A percentile compares a stretch with the other conserved stretches of the same genome.
Evolutionary conservation across 2,329 filamentous ascomycete species (phyloP).

Genomic region (Fusarium begoniae): DNA sequence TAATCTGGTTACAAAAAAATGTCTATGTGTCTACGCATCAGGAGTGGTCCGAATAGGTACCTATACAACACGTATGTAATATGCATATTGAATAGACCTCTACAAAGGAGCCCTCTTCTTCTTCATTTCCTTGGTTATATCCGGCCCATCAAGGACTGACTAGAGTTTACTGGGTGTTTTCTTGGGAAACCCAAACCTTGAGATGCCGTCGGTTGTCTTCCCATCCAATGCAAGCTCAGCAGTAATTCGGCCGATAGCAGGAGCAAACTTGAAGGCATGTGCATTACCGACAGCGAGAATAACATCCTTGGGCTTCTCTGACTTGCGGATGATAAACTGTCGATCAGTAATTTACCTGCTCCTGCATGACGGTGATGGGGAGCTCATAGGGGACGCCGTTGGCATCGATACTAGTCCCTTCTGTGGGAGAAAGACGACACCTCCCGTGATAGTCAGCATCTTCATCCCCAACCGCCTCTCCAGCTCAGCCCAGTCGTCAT

Average conservation of each 20-base stretch:
- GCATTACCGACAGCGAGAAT: not conserved
- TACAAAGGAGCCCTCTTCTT: not conserved
- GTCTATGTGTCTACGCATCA: not conserved
- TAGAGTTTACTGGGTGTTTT: not conserved
- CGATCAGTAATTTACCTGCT: conserved; percentile 8
- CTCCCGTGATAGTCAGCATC: conserved; percentile 27
- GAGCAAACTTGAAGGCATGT: not conserved
- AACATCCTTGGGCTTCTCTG: not conserved
- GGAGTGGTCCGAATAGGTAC: not conserved
- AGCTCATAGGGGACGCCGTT: not conserved
- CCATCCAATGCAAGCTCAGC: not conserved
- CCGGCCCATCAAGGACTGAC: not conserved
- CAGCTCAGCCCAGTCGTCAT: conserved; percentile 24
- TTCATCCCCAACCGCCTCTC: conserved; percentile 8
- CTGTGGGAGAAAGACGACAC: conserved; percentile 24
- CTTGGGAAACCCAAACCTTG: conserved; percentile 22
- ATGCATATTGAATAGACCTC: not conserved
- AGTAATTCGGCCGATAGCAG: not conserved
- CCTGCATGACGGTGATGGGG: not conserved
- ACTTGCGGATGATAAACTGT: not conserved
- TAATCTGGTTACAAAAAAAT: not conserved
- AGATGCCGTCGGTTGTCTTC: conserved; percentile 24
- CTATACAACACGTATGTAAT: too few relatives aligned
- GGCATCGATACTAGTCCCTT: not conserved
- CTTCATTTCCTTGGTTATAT: not conserved